phyloP scores from a whole-genome alignment of 75 land plant genomes.

The Selaginella moellendorffii region DNA sequence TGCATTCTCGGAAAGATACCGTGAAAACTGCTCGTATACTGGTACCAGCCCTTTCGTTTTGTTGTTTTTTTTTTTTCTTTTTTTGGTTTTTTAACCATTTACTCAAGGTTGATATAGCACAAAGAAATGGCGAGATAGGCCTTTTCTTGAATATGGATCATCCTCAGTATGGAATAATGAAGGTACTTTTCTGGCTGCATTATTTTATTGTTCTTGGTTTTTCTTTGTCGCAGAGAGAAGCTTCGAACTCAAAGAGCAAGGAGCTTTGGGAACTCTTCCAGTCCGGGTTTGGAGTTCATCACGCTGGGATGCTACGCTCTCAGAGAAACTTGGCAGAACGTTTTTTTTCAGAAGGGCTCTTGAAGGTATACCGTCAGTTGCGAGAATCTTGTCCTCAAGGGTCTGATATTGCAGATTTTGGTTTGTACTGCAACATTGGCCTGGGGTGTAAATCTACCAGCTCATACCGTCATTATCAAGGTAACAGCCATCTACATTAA shows the following conservation, averaged over 20 bases:
- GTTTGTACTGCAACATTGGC: conserved; percentile 98
- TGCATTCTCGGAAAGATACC: conserved; percentile 94
- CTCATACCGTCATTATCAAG: conserved; percentile 97
- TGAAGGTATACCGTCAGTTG: conserved; percentile 38
- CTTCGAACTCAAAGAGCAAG: conserved; percentile 67
- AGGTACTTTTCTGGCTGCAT: conserved; percentile 29
- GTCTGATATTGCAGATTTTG: conserved; percentile 70
- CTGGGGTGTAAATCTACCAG: conserved; percentile 99
- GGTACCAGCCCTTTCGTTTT: conserved; percentile 26
- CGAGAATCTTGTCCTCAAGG: background rate
- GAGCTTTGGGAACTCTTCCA: conserved; percentile 64
- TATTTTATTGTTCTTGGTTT: background rate
- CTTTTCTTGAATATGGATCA: conserved; percentile 39
- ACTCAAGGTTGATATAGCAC: conserved; percentile 60
- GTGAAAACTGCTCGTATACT: conserved; percentile 78
- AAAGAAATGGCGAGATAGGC: conserved; percentile 37
- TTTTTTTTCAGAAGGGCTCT: conserved; percentile 74
- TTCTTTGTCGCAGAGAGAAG: conserved; percentile 57
- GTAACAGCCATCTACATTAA: conserved; percentile 21
- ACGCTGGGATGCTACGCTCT: conserved; percentile 97
- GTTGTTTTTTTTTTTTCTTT: too few relatives aligned
- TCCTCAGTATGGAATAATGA: conserved; percentile 51
- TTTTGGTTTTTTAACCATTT: background rate
- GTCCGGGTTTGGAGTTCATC: conserved; percentile 80
- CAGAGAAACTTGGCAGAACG: conserved; percentile 86